These are phyloP conservation scores for Termitomyces sp. DNA, from an alignment of 768 basidiomycete species.

Conservation along the genomic window DNA sequence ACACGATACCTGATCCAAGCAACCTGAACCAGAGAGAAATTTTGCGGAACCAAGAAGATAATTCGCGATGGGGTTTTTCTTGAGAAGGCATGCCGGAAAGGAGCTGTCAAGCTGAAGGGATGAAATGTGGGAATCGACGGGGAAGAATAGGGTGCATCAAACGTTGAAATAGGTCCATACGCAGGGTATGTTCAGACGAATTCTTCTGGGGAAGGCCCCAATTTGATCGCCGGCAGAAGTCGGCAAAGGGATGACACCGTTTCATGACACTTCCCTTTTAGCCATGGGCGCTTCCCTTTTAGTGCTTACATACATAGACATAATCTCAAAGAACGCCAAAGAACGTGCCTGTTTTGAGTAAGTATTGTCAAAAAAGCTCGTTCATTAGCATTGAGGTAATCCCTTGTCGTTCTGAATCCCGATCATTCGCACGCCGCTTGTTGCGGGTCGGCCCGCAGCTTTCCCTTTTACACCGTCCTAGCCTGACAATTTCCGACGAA, in stretches of 20 bases:
- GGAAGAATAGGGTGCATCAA: neutral
- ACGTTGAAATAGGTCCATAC: neutral
- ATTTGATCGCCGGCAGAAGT: neutral
- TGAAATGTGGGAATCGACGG: neutral
- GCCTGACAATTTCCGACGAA: no score
- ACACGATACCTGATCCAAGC: constrained; percentile 56
- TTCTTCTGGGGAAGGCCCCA: neutral
- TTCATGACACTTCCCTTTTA: no score
- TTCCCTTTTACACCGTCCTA: no score
- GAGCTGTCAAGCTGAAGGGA: neutral
- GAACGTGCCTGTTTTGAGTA: no score
- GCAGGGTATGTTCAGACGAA: neutral
- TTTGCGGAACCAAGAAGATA: neutral
- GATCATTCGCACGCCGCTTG: no score
- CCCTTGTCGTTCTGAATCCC: no score
- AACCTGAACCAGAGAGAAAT: constrained; percentile 20
- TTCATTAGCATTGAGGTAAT: no score
- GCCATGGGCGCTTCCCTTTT: no score
- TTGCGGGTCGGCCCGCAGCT: no score
- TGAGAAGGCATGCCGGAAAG: neutral
- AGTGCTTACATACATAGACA: neutral
- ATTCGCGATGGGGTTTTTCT: neutral
- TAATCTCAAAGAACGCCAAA: no score
- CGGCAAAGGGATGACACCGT: no score
- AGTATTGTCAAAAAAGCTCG: no score